These are phyloP conservation scores for Gnomoniopsis smithogilvyi DNA, from an alignment of 2,329 filamentous ascomycete species.

Conservation along the genomic window DNA sequence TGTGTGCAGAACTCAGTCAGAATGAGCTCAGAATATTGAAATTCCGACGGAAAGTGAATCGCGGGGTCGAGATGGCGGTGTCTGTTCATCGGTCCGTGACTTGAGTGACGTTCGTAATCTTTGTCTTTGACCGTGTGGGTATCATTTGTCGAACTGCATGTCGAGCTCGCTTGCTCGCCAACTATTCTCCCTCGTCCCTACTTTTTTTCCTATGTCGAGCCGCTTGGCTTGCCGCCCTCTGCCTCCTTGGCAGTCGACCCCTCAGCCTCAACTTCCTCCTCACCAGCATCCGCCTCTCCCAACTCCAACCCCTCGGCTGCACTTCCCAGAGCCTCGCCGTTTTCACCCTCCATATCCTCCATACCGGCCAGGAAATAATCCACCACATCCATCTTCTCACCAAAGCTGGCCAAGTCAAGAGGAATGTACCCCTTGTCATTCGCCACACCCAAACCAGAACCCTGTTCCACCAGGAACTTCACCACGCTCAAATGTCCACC, in stretches of 20 bases:
- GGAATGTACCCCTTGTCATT: slow-evolving; percentile 84
- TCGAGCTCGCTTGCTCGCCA: background rate
- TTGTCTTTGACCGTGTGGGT: background rate
- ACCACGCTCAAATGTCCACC: slow-evolving; percentile 83
- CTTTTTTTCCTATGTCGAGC: slow-evolving; percentile 2
- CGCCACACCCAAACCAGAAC: slow-evolving; percentile 72
- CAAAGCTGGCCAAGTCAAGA: slow-evolving; percentile 69
- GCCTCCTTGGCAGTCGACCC: background rate
- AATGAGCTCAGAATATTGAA: no score
- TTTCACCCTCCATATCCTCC: slow-evolving; percentile 44
- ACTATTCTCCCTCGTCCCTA: background rate
- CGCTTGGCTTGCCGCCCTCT: background rate
- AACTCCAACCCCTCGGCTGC: slow-evolving; percentile 37
- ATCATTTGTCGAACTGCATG: background rate
- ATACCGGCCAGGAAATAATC: slow-evolving; percentile 55
- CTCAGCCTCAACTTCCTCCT: slow-evolving; percentile 25
- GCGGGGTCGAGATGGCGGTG: background rate
- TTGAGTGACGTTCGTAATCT: background rate
- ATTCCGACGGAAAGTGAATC: background rate
- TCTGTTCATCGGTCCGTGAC: background rate
- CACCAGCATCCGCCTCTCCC: slow-evolving; percentile 23
- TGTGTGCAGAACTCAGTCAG: no score
- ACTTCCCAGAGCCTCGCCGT: slow-evolving; percentile 40
- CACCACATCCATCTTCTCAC: slow-evolving; percentile 63
- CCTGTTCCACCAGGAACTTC: slow-evolving; percentile 70